phyloP scores from a whole-genome alignment of 2,329 filamentous ascomycete genomes.

The Didymella exigua region DNA sequence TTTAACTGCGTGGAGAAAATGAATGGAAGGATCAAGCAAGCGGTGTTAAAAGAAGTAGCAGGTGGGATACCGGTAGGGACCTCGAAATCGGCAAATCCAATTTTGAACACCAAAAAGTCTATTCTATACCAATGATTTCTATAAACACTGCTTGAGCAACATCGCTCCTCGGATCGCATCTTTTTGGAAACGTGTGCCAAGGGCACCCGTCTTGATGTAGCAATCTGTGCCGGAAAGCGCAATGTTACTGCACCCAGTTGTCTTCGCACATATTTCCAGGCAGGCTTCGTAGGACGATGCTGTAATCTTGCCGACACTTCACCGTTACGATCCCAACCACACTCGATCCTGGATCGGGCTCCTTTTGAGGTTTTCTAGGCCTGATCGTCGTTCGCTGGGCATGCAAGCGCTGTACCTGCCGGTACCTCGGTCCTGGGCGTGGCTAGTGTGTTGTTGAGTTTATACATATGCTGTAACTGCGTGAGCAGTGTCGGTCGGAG shows the following conservation, averaged over 20 bases:
- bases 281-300: neutral
- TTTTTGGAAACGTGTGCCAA: slow-evolving; percentile 2
- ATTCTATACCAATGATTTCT: neutral
- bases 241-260: slow-evolving; percentile 6
- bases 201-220: slow-evolving; percentile 11
- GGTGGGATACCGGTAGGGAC: too few relatives aligned
- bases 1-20: too few relatives aligned
- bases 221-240: slow-evolving; percentile 2
- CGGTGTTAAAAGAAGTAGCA: too few relatives aligned
- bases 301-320: neutral
- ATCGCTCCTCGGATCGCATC: slow-evolving; percentile 3
- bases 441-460: slow-evolving; percentile 8
- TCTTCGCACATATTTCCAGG: slow-evolving; percentile 4
- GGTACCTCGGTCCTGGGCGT: neutral
- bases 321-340: slow-evolving; percentile 11
- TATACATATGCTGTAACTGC: slow-evolving; percentile 14
- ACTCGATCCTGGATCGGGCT: slow-evolving; percentile 5
- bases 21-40: too few relatives aligned
- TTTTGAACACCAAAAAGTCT: neutral
- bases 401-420: neutral
- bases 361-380: slow-evolving; percentile 2
- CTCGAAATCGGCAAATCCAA: too few relatives aligned
- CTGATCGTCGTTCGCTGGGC: slow-evolving; percentile 1
- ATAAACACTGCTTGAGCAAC: neutral
- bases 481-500: too few relatives aligned